Percentiles rank a stretch among this genome's conserved stretches.
These are phyloP conservation scores for Hanseniaspora sp. DNA, from an alignment of 1,139 yeast species.

Conservation along the genomic window DNA sequence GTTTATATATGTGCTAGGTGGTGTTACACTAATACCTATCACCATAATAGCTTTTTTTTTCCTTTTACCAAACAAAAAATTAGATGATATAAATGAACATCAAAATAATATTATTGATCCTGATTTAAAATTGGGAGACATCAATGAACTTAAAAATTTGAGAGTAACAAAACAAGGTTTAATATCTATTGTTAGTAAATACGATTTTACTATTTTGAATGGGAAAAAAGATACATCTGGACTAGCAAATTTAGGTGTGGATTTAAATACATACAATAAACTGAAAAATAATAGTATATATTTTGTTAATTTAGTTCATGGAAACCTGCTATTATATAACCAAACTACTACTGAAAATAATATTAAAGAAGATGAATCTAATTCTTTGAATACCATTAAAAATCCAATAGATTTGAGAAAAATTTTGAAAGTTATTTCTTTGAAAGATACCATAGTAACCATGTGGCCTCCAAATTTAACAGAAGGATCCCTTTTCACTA, in stretches of 20 bases:
- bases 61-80: conserved; percentile 22
- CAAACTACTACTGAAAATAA: conserved; percentile 36
- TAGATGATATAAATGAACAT: conserved; percentile 17
- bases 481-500: conserved; percentile 71
- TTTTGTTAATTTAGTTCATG: conserved; percentile 65
- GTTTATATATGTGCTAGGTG: conserved; percentile 54
- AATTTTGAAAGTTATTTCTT: conserved; percentile 67
- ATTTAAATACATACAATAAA: conserved; percentile 24
- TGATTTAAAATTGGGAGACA: conserved; percentile 45
- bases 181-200: conserved; percentile 73
- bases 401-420: conserved; percentile 6
- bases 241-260: conserved; percentile 17
- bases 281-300: conserved; percentile 45
- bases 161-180: conserved; percentile 64
- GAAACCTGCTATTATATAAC: conserved; percentile 70
- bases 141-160: conserved; percentile 55
- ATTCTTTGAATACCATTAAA: neutral
- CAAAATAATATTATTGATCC: conserved; percentile 27
- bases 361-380: neutral
- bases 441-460: conserved; percentile 57
- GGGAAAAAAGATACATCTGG: conserved; percentile 31
- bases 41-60: conserved; percentile 29
- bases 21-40: conserved; percentile 64
- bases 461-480: conserved; percentile 72
- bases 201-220: conserved; percentile 46